Base-by-base conservation (phyloP, 2,329 filamentous ascomycete genomes). In the Botrytis porri region DNA sequence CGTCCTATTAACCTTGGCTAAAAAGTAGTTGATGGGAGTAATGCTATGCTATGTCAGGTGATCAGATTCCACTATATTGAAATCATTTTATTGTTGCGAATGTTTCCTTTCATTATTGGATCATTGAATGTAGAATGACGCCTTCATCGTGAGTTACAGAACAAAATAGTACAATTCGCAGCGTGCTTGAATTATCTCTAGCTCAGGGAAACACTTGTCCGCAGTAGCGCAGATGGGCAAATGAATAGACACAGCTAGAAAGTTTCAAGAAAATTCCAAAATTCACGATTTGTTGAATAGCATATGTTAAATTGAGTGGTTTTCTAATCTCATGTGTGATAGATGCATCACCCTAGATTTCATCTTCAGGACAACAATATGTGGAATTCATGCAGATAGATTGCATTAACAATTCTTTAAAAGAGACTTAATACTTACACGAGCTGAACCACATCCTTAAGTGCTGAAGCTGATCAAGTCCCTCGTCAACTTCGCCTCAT, bases 11-110 rank as follows among this genome's bases (percentile, higher is more conserved):
- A 54, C 1, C 25, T 29, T 54, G n/a, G 6, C 6, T 29, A 18
- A 9, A 6, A 54, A 29, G 5, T 54, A 18, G 25, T 54, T 18
- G 14, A n/a, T 29, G n/a, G 4, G 48, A 5, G 12, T n/a, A 51
- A 25, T 18, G 14, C 3, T n/a, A 54, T 29, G 51, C n/a, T 29
- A 54, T 29, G n/a, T 29, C n/a, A 16, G 18, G 14, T 48, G n/a
- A 14, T 1, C 18, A 8, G 1, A 18, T 29, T 29, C 6, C 14
- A 18, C 1, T 16, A 6, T 18, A 18, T 18, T 29, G 5, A 3
- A 29, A 29, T 3, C 8, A 0, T 7, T 16, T 2, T 18, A 29
- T 29, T 54, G 6, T 6, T 25, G 14, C 14, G 29, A 54, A 29
- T 14, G 4, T 3, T 9, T 9, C 12, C 51, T 4, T 12, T 29